A percentile compares a stretch with the other conserved stretches of the same genome.
Conservation (phyloP, 2,329 filamentous ascomycete genomes). For the Apiospora arundinis region DNA sequence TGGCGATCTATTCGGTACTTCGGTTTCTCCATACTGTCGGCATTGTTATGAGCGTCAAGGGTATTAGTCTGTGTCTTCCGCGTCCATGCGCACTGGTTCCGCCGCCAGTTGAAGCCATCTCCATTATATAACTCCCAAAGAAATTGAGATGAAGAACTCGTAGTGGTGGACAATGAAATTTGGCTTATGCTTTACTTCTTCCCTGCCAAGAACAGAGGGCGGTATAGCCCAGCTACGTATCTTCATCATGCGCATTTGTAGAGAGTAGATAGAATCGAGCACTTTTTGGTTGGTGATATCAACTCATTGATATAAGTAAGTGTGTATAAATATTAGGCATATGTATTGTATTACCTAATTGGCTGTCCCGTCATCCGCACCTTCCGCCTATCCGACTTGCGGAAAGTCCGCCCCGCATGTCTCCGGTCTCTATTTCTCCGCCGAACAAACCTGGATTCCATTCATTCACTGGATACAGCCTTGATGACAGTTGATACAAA, state of each 20-base stretch:
- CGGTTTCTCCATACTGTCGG: no score
- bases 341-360: no score
- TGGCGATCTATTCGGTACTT: no score
- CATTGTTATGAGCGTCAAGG: no score
- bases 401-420: neutral
- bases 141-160: neutral
- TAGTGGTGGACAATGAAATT: neutral
- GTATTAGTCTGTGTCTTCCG: no score
- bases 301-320: neutral
- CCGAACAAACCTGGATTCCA: neutral
- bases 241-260: neutral
- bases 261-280: neutral
- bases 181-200: neutral
- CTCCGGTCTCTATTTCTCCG: neutral
- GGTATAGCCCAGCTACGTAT: neutral
- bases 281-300: neutral
- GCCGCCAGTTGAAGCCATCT: no score
- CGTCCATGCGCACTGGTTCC: no score
- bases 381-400: conserved; percentile 9
- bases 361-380: neutral
- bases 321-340: no score
- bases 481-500: neutral
- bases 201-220: neutral
- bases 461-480: neutral
- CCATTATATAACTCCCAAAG: neutral